Percentiles rank a stretch among this genome's conserved stretches.
Conservation (phyloP, 2,329 filamentous ascomycete species). For the Fonsecaea erecta region DNA sequence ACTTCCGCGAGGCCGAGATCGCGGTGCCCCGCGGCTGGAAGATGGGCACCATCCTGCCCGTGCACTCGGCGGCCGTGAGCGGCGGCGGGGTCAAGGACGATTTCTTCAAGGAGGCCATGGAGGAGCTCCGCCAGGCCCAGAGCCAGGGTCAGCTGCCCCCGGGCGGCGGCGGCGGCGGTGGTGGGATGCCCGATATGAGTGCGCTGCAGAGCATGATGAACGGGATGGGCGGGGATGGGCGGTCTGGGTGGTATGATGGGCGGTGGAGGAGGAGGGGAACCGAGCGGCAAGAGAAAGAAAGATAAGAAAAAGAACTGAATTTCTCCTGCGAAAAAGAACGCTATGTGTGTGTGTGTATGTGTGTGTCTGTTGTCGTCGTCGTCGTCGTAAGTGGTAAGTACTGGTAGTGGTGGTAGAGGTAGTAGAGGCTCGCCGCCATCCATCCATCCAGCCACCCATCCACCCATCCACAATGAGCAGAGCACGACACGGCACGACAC, state of each 20-base stretch:
- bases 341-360: background rate
- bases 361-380: too few relatives aligned
- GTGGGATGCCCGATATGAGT: slow-evolving; percentile 40
- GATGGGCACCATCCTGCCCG: slow-evolving; percentile 79
- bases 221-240: slow-evolving; percentile 33
- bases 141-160: slow-evolving; percentile 49
- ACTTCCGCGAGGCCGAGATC: slow-evolving; percentile 72
- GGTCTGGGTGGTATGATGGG: slow-evolving; percentile 27
- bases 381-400: too few relatives aligned
- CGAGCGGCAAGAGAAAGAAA: slow-evolving; percentile 33
- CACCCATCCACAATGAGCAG: too few relatives aligned
- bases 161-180: slow-evolving; percentile 41
- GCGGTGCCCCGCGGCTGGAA: slow-evolving; percentile 89
- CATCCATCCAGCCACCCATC: too few relatives aligned
- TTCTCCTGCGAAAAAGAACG: background rate
- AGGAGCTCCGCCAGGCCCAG: slow-evolving; percentile 71
- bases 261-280: slow-evolving; percentile 22
- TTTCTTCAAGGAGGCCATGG: slow-evolving; percentile 95
- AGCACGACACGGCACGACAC: too few relatives aligned
- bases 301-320: slow-evolving; percentile 36
- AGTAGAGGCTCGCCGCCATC: too few relatives aligned
- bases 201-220: slow-evolving; percentile 37
- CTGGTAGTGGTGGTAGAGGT: too few relatives aligned
- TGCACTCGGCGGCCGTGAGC: slow-evolving; percentile 85
- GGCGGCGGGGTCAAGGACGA: slow-evolving; percentile 95